phyloP scores from a whole-genome alignment of 2,329 filamentous ascomycete genomes.

The Ophiostoma perfectum region DNA sequence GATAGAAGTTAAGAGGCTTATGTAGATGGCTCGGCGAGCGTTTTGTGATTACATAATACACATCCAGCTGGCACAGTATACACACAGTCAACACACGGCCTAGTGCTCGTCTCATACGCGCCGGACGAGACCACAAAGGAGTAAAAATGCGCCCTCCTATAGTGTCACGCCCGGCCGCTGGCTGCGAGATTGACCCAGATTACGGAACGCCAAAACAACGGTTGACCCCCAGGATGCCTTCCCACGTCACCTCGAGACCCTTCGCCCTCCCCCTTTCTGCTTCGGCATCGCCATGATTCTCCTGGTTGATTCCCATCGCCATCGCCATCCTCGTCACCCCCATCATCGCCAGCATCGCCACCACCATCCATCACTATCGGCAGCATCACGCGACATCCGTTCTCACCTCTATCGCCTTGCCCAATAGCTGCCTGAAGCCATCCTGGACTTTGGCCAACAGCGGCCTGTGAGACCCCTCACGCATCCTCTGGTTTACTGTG shows the following conservation, averaged over 20 bases:
- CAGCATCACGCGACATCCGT: no score
- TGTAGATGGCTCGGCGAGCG: no score
- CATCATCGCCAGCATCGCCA: neutral
- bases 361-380: neutral
- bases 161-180: no score
- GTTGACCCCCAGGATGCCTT: conserved; percentile 26
- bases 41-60: no score
- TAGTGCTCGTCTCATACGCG: no score
- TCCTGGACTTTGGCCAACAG: neutral
- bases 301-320: neutral
- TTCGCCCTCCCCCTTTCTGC: conserved; percentile 22
- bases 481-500: neutral
- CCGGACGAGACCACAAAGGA: neutral
- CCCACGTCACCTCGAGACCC: conserved; percentile 28
- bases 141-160: no score
- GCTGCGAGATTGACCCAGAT: no score
- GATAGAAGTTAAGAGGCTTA: no score
- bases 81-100: no score
- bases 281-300: conserved; percentile 9
- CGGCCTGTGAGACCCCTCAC: neutral
- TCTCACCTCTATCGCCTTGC: neutral
- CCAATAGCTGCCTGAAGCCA: neutral
- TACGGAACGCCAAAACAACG: no score
- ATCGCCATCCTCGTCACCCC: neutral
- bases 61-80: no score